Evolutionary conservation across 306 rosid species (phyloP).

Genomic region (Ziziphus jujuba): DNA sequence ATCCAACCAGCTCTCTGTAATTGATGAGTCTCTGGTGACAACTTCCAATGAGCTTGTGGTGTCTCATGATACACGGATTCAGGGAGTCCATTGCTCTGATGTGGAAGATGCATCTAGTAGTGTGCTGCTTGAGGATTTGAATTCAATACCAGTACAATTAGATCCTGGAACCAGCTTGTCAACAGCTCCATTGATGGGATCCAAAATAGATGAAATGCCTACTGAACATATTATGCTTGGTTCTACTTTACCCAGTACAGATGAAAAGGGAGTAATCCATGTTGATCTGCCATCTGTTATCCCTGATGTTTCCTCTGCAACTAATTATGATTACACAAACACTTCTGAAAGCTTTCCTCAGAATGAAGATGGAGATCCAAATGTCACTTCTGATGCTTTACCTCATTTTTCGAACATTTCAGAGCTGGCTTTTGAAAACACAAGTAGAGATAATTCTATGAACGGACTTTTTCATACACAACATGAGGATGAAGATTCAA

Average conservation of each 20-base stretch:
- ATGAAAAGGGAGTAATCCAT: conserved; percentile 33
- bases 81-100: conserved; percentile 39
- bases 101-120: conserved; percentile 38
- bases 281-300: conserved; percentile 37
- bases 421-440: conserved; percentile 36
- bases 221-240: conserved; percentile 21
- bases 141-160: conserved; percentile 25
- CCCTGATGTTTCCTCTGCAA: conserved; percentile 30
- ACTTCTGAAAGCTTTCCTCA: conserved; percentile 37
- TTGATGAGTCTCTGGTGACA: conserved; percentile 30
- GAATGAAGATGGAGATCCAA: conserved; percentile 34
- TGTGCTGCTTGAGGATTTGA: conserved; percentile 36
- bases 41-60: conserved; percentile 28
- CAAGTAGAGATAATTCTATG: conserved; percentile 28
- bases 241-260: conserved; percentile 30
- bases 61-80: conserved; percentile 29
- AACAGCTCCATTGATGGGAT: conserved; percentile 21
- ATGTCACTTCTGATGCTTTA: conserved; percentile 36
- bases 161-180: conserved; percentile 38
- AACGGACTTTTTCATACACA: conserved; percentile 33
- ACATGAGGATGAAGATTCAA: conserved; percentile 33
- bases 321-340: conserved; percentile 32
- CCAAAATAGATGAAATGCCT: conserved; percentile 37
- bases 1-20: conserved; percentile 35
- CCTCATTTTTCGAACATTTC: conserved; percentile 36